Evolutionary conservation across 1,284 basidiomycete species (phyloP).

Genomic region (Taiwanofungus camphoratus): DNA sequence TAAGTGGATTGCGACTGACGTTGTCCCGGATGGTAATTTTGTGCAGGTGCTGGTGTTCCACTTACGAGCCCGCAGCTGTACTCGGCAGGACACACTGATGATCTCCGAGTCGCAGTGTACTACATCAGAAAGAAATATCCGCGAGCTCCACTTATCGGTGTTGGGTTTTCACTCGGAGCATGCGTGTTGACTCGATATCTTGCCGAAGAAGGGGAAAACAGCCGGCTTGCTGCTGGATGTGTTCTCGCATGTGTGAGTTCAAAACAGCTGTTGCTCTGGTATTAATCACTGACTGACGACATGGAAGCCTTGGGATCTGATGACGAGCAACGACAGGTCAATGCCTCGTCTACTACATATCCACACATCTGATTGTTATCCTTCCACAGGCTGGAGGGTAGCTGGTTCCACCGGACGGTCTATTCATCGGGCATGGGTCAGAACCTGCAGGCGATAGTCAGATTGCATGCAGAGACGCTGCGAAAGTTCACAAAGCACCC

Average conservation of each 20-base stretch:
- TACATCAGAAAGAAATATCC: conserved; percentile 75
- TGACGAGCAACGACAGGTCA: conserved; percentile 38
- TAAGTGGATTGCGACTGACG: conserved; percentile 29
- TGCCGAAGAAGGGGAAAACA: conserved; percentile 74
- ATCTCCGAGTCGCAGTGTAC: conserved; percentile 75
- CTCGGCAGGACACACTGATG: conserved; percentile 81
- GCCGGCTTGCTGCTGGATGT: conserved; percentile 71
- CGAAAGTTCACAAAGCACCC: conserved; percentile 9
- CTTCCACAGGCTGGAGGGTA: conserved; percentile 47
- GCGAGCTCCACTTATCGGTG: conserved; percentile 72
- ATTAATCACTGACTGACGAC: neutral
- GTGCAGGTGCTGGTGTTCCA: conserved; percentile 72
- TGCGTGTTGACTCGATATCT: conserved; percentile 87
- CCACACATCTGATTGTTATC: conserved; percentile 10
- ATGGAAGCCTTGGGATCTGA: conserved; percentile 70
- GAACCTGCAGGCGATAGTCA: conserved; percentile 67
- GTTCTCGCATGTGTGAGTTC: conserved; percentile 73
- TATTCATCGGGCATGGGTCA: conserved; percentile 80
- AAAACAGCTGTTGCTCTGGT: neutral
- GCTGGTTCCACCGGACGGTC: conserved; percentile 58
- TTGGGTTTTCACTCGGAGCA: conserved; percentile 92
- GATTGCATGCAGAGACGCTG: conserved; percentile 46
- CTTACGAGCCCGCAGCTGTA: conserved; percentile 78
- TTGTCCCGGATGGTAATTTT: conserved; percentile 1
- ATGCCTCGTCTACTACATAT: conserved; percentile 30